Base-by-base conservation (phyloP, 495 filamentous ascomycete genomes). In the Aspergillus homomorphus region DNA sequence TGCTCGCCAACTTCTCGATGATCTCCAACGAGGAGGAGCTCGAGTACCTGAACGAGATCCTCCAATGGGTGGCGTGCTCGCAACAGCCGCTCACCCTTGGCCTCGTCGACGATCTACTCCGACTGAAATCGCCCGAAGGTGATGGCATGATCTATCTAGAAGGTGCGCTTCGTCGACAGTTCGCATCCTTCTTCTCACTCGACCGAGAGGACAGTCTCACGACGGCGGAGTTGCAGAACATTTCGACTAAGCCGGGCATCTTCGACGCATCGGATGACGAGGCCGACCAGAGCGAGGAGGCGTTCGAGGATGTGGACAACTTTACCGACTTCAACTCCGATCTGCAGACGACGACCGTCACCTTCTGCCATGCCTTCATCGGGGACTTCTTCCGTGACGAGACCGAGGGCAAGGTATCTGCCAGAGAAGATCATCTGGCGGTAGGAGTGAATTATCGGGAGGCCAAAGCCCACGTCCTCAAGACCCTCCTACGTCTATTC, bases 171-270 rank as follows among this genome's bases (percentile, higher is more conserved):
- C 66, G 73, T 14, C 62, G 61, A 24, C 68, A 73, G 46, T 75
- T 62, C 28, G 68, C 73, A 21, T 69, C 68, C 12, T 71, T 77
- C 45, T 75, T 77, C 56, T 62, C 38, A 6, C 53, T 77, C 2
- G 58, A 63, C 16, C 64, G 74, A 38, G 64, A 74, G 45, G 70
- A 74, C 53, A 63, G 62, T 0, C 50, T 70, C n/a, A 66, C 68
- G 0, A 74, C 69, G 4, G 65, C 67, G 4, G 67, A 74, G 14
- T 52, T 75, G 7, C 50, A 62, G 22, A 41, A 4, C 14, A 48
- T 53, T 23, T 45, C 59, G n/a, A 42, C 41, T 0, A 8, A 44
- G 9, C 28, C 21, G 15, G 57, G 46, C 23, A 18, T 16, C 0
- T 54, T 46, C 38, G 58, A 42, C 26, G 45, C n/a, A 3, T 50